phyloP scores from a whole-genome alignment of 139 green algal genomes.

The Chlorella sp. region DNA sequence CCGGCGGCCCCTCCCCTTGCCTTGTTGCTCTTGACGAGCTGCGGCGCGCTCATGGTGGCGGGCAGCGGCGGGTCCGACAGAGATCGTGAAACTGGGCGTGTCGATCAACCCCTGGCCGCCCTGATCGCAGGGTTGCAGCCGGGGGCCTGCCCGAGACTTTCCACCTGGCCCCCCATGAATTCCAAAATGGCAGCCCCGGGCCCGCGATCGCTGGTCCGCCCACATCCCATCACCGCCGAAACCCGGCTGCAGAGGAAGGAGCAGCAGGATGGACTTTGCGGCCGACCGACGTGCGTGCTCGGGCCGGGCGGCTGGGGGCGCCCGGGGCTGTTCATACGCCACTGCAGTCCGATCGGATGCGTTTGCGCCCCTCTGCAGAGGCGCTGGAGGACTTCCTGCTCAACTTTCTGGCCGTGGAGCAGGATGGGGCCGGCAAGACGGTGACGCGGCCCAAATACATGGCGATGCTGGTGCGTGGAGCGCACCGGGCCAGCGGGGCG shows the following conservation, averaged over 20 bases:
- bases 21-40: slow-evolving; percentile 51
- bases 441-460: slow-evolving; percentile 65
- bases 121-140: no score
- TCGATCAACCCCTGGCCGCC: no score
- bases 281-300: background rate
- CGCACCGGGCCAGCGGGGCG: background rate
- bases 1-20: background rate
- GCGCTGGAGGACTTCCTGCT: slow-evolving; percentile 59
- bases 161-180: no score
- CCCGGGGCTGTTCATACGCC: background rate
- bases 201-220: no score
- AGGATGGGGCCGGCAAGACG: slow-evolving; percentile 26
- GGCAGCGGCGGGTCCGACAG: no score
- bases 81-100: no score
- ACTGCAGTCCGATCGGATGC: background rate
- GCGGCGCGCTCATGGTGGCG: slow-evolving; percentile 15
- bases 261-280: slow-evolving; percentile 15
- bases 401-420: slow-evolving; percentile 58
- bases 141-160: no score
- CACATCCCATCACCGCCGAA: no score
- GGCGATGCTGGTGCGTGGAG: slow-evolving; percentile 58
- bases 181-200: no score
- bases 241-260: background rate
- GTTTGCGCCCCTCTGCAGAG: slow-evolving; percentile 32
- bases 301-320: background rate